Percentiles rank a stretch among this genome's conserved stretches.
phyloP scores from a whole-genome alignment of 352 stramenopile genomes.

The Phytophthora sp. region DNA sequence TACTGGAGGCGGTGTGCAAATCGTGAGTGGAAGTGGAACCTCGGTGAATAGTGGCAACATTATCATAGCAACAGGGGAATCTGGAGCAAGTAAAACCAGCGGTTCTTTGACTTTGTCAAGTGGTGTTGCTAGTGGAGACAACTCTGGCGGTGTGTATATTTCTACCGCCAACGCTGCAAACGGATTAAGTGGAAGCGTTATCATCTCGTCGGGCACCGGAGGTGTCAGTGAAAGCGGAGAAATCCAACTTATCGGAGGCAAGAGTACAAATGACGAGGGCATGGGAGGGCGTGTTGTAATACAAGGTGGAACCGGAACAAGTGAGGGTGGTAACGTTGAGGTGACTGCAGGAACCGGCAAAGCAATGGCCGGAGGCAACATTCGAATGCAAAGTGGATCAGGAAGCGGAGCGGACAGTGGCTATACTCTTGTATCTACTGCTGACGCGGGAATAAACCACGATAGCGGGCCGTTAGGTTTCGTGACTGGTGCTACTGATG shows the following conservation, averaged over 20 bases:
- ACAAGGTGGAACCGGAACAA: constrained; percentile 35
- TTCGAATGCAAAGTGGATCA: constrained; percentile 36
- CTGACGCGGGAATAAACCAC: constrained; percentile 25
- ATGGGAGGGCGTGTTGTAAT: constrained; percentile 37
- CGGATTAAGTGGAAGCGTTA: constrained; percentile 29
- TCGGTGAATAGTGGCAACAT: constrained; percentile 34
- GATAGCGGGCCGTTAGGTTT: constrained; percentile 36
- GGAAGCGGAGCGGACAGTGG: constrained; percentile 34
- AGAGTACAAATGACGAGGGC: constrained; percentile 30
- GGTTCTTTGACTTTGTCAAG: constrained; percentile 33
- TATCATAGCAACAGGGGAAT: constrained; percentile 25
- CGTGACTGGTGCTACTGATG: constrained; percentile 35
- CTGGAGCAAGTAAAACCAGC: constrained; percentile 23
- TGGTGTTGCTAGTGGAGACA: constrained; percentile 19
- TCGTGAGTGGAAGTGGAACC: constrained; percentile 26
- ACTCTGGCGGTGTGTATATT: constrained; percentile 33
- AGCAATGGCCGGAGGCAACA: constrained; percentile 25
- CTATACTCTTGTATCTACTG: constrained; percentile 31
- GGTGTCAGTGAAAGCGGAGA: constrained; percentile 25
- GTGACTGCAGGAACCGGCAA: constrained; percentile 33
- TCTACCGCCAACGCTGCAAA: constrained; percentile 18
- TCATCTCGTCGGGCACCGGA: constrained; percentile 28
- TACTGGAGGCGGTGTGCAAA: constrained; percentile 24
- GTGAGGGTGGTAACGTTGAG: constrained; percentile 31
- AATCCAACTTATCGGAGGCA: constrained; percentile 32